These are phyloP conservation scores for Pezicula carpinea DNA, from an alignment of 2,329 filamentous ascomycete genomes.

Conservation along the genomic window DNA sequence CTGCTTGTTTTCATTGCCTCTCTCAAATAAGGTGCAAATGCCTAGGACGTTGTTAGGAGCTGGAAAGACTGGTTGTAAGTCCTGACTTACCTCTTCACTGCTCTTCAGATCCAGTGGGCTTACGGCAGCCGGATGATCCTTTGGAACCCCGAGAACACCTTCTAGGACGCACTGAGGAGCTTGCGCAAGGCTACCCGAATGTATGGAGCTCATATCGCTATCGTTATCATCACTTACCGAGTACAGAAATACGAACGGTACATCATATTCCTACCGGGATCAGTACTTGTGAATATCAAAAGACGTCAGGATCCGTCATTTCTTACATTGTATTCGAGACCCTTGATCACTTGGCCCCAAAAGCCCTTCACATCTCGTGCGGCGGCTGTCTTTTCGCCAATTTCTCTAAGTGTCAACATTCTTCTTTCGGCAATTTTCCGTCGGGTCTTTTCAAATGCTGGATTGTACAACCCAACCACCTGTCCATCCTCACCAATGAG, in stretches of 20 bases:
- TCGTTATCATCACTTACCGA: constrained; percentile 68
- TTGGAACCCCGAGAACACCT: constrained; percentile 64
- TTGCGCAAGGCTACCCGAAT: constrained; percentile 60
- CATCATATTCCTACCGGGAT: constrained; percentile 49
- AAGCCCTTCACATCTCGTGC: constrained; percentile 71
- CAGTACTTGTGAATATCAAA: constrained; percentile 1
- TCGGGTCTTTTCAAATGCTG: constrained; percentile 75
- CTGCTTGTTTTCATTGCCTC: constrained; percentile 67
- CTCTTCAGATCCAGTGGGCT: constrained; percentile 62
- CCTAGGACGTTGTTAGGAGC: constrained; percentile 25
- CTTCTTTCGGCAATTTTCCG: constrained; percentile 73
- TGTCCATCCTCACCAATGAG: constrained; percentile 69
- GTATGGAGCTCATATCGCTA: constrained; percentile 66
- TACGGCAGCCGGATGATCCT: constrained; percentile 57
- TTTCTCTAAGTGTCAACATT: constrained; percentile 73
- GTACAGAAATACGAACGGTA: constrained; percentile 74
- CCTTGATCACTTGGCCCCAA: constrained; percentile 65
- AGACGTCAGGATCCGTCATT: not conserved
- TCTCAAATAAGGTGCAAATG: constrained; percentile 72
- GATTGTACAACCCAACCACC: constrained; percentile 74
- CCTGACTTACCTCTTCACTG: constrained; percentile 46
- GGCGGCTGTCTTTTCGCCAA: constrained; percentile 68
- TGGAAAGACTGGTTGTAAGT: not conserved
- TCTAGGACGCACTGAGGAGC: constrained; percentile 65
- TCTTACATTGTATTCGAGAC: constrained; percentile 62